Evolutionary conservation across 1,284 basidiomycete genomes (phyloP).

Genomic region (Ceratobasidium theobromae): DNA sequence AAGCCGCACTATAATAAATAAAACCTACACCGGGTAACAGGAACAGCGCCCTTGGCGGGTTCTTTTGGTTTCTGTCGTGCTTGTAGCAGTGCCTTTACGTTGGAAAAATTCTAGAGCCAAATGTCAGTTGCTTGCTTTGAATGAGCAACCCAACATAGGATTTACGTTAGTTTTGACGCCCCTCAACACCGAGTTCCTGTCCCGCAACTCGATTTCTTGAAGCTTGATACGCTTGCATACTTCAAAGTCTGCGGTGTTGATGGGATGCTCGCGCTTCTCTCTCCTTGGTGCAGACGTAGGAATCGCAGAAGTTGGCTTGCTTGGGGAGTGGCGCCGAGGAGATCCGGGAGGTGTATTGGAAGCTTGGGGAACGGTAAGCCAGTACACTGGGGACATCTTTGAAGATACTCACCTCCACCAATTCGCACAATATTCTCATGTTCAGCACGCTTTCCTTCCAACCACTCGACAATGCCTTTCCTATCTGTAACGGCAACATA

Average conservation of each 20-base stretch:
- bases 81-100: constrained; percentile 58
- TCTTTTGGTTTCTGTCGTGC: constrained; percentile 80
- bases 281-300: constrained; percentile 52
- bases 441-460: constrained; percentile 64
- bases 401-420: constrained; percentile 49
- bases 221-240: constrained; percentile 78
- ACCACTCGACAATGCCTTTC: constrained; percentile 78
- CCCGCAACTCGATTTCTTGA: constrained; percentile 70
- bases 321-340: constrained; percentile 50
- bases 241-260: constrained; percentile 75
- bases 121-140: neutral
- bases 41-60: constrained; percentile 51
- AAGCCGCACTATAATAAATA: neutral
- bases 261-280: constrained; percentile 73
- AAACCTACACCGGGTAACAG: constrained; percentile 2
- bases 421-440: constrained; percentile 61
- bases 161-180: constrained; percentile 74
- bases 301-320: constrained; percentile 42
- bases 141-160: neutral
- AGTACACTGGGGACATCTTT: constrained; percentile 3
- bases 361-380: constrained; percentile 40
- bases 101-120: constrained; percentile 64
- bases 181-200: constrained; percentile 73
- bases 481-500: constrained; percentile 87
- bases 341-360: constrained; percentile 67